A percentile compares a stretch with the other conserved stretches of the same genome.
Evolutionary conservation across 257 asterid species (phyloP).

Genomic region (Solanum tarapatanum): DNA sequence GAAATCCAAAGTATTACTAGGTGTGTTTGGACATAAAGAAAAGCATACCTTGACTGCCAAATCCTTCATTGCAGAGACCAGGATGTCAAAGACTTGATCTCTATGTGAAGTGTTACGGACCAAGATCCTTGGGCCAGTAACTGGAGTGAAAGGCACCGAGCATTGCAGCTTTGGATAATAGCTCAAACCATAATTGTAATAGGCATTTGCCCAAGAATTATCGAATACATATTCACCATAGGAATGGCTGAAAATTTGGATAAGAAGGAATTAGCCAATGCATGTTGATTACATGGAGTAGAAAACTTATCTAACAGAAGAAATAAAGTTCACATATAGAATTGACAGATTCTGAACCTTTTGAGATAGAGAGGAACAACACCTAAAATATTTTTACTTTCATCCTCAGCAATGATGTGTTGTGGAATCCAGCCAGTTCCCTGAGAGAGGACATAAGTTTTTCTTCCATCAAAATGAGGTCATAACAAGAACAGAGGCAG

Average conservation of each 20-base stretch:
- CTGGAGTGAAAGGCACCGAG: slow-evolving; percentile 94
- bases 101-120: slow-evolving; percentile 54
- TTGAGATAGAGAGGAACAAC: slow-evolving; percentile 91
- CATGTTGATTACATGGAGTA: neutral
- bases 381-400: slow-evolving; percentile 49
- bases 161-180: slow-evolving; percentile 92
- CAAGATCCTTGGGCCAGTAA: slow-evolving; percentile 88
- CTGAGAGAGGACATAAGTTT: slow-evolving; percentile 31
- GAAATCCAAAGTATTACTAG: neutral
- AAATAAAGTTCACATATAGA: neutral
- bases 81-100: slow-evolving; percentile 72
- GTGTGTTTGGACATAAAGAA: neutral
- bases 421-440: slow-evolving; percentile 93
- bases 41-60: slow-evolving; percentile 55
- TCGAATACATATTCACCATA: slow-evolving; percentile 98
- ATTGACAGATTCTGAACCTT: slow-evolving; percentile 40
- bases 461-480: slow-evolving; percentile 9
- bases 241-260: slow-evolving; percentile 71
- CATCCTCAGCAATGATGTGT: slow-evolving; percentile 76
- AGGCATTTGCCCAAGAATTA: slow-evolving; percentile 99
- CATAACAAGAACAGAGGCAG: neutral
- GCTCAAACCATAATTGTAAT: slow-evolving; percentile 67
- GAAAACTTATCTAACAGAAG: neutral
- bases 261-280: slow-evolving; percentile 2
- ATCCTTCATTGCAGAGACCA: slow-evolving; percentile 79